Evolutionary conservation across 305 asterid genomes (phyloP), one percentile per base, ranked within the genome.

Genomic region (Fraxinus ornus): DNA sequence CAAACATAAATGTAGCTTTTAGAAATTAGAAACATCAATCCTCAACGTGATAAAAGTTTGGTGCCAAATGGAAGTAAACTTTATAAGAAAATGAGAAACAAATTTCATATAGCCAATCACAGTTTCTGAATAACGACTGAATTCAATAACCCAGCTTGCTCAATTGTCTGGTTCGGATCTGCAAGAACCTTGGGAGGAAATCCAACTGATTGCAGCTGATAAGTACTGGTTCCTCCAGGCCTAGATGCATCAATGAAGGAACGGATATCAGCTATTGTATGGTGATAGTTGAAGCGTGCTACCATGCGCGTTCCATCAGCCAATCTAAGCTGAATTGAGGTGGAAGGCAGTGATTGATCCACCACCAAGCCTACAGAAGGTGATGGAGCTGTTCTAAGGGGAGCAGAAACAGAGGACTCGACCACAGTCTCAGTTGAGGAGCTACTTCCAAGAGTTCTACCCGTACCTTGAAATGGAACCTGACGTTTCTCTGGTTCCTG

Each of bases 231-330:
- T 2, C 88, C 92, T 2, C 91, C 91, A 0, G 97, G 95, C 87
- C 95, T 89, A 2, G 97, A 92, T 62, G 95, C 90, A 79, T 94
- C 90, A 26, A 95, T 92, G 88, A 91, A 91, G 78, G 91, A 80
- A 8, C 91, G 95, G 74, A 95, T 86, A 79, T 95, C 95, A 7
- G 88, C 93, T 22, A 95, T 80, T 0, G 98, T 93, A 26, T 95
- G 98, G 87, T 89, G 93, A 84, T 89, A 78, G 85, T 95, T 95
- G 94, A 95, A 95, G 83, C 83, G 97, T 17, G 92, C 92, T 62
- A 92, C 92, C 92, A 95, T 85, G 79, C 97, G 97, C 74, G 97
- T 92, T 64, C 99, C 99, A 90, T 95, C 98, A 41, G 92, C 93
- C 82, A 94, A 89, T 86, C 98, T 88, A 36, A 95, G 91, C 78